Conservation (phyloP, 331 rosid species). For the Arachis monticola region DNA sequence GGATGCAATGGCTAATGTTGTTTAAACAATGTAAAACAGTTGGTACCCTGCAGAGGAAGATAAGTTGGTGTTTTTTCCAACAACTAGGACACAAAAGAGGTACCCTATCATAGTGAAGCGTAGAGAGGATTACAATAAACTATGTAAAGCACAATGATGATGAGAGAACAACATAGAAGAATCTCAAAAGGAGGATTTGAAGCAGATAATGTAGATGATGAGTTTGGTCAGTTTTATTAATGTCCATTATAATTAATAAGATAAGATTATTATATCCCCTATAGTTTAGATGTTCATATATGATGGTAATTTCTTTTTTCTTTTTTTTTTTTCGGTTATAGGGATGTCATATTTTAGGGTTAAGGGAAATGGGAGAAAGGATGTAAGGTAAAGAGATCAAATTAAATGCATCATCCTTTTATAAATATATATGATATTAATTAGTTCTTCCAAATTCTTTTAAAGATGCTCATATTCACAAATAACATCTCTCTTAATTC, state of each 20-base stretch:
- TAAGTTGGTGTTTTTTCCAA: constrained; percentile 90
- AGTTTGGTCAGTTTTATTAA: constrained; percentile 30
- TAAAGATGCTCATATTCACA: neutral
- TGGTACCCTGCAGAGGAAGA: constrained; percentile 96
- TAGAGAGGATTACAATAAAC: constrained; percentile 35
- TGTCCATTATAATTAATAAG: constrained; percentile 16
- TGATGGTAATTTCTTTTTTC: neutral
- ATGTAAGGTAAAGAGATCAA: constrained; percentile 19
- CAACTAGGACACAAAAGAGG: constrained; percentile 91
- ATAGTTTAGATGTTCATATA: constrained; percentile 24
- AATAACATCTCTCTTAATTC: too few relatives aligned
- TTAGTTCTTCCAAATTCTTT: neutral
- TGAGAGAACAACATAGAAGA: neutral
- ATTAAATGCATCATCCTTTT: neutral
- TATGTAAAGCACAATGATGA: constrained; percentile 34
- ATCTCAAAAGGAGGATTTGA: constrained; percentile 1
- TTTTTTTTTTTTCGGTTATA: neutral
- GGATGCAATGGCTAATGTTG: neutral
- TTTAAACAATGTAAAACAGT: constrained; percentile 43
- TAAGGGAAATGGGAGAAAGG: constrained; percentile 10
- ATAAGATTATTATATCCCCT: neutral
- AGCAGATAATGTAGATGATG: constrained; percentile 33
- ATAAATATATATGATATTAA: neutral
- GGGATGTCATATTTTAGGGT: neutral
- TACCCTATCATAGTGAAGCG: constrained; percentile 75